Conservation (phyloP, 352 stramenopile species). For the Pythium volutum region DNA sequence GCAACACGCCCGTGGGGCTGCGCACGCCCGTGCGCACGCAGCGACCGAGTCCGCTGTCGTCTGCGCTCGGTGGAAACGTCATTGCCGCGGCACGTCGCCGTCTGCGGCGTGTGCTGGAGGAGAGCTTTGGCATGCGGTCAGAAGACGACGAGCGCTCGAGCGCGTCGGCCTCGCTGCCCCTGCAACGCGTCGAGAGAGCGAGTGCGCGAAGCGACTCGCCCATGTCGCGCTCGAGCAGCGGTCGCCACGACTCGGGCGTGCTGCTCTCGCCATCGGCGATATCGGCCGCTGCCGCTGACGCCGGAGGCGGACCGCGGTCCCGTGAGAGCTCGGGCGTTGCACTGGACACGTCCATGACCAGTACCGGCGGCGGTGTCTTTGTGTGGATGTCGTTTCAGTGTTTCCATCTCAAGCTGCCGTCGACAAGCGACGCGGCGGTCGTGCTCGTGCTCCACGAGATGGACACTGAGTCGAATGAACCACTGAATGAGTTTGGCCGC, state of each 20-base stretch:
- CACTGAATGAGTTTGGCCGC: conserved; percentile 59
- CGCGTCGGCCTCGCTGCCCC: not conserved
- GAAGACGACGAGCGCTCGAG: conserved; percentile 24
- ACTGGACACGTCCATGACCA: not conserved
- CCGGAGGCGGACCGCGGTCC: not conserved
- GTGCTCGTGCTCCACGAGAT: conserved; percentile 73
- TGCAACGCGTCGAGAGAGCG: conserved; percentile 5
- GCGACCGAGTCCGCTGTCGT: conserved; percentile 61
- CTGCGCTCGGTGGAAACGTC: conserved; percentile 50
- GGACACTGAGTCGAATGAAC: conserved; percentile 36
- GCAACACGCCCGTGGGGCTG: not conserved
- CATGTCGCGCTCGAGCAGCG: conserved; percentile 21
- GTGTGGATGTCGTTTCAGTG: conserved; percentile 86
- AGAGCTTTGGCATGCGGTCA: conserved; percentile 27
- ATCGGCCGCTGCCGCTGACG: not conserved
- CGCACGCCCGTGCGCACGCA: conserved; percentile 11
- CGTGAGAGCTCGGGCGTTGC: conserved; percentile 16
- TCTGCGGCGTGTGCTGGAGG: conserved; percentile 34
- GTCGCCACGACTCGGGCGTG: conserved; percentile 7
- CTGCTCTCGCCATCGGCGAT: not conserved
- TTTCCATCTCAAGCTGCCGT: conserved; percentile 74
- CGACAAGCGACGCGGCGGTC: conserved; percentile 43
- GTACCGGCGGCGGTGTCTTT: conserved; percentile 11
- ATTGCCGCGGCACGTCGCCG: conserved; percentile 42
- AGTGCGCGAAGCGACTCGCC: conserved; percentile 13